Evolutionary conservation across 495 filamentous ascomycete species (phyloP).

Genomic region (Xylaria bambusicola): DNA sequence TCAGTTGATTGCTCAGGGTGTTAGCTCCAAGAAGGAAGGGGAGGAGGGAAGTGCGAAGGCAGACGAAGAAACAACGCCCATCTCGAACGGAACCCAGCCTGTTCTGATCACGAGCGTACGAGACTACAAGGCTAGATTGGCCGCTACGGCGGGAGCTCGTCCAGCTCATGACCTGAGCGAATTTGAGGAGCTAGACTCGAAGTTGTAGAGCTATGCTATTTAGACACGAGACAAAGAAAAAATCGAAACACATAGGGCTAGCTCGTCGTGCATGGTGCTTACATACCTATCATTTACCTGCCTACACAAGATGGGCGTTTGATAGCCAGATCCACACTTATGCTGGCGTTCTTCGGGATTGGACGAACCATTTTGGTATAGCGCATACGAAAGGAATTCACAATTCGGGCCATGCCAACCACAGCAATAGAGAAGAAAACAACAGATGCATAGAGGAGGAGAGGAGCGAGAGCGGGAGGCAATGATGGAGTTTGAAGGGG

Average conservation of each 20-base stretch:
- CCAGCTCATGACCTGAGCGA: conserved; percentile 75
- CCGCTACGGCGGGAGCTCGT: conserved; percentile 66
- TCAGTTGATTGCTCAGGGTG: conserved; percentile 75
- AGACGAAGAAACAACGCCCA: conserved; percentile 29
- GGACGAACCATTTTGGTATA: no score
- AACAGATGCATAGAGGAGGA: no score
- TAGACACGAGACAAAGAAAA: neutral
- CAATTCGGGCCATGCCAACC: no score
- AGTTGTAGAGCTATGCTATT: conserved; percentile 53
- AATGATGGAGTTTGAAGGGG: no score
- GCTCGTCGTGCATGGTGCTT: neutral
- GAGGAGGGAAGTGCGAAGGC: conserved; percentile 29
- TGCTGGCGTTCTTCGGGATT: neutral
- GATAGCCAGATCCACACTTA: neutral
- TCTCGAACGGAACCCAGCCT: conserved; percentile 47
- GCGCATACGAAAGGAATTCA: no score
- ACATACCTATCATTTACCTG: neutral
- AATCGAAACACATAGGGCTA: neutral
- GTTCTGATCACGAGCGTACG: conserved; percentile 70
- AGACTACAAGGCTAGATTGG: conserved; percentile 72
- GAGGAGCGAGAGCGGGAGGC: no score
- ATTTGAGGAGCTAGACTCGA: conserved; percentile 78
- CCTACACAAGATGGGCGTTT: neutral
- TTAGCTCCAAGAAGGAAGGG: conserved; percentile 40
- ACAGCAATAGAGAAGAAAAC: no score